Percentiles rank a stretch among this genome's conserved stretches.
Evolutionary conservation across 2,329 filamentous ascomycete genomes (phyloP).

Genomic region (Botrytis cinerea): DNA sequence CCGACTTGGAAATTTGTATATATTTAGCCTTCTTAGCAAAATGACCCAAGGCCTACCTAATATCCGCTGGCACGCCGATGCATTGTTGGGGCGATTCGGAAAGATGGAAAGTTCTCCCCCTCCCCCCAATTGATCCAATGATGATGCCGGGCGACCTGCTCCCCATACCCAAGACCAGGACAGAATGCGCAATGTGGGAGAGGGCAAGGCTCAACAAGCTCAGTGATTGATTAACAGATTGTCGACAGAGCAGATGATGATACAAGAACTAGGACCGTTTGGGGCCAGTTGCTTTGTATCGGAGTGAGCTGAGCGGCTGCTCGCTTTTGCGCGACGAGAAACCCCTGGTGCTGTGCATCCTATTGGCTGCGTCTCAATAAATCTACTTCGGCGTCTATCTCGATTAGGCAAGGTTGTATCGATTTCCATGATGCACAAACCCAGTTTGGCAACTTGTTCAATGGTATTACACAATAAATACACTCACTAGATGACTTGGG

Average conservation of each 20-base stretch:
- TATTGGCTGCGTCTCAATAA: constrained; percentile 36
- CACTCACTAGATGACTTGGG: neutral
- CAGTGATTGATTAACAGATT: neutral
- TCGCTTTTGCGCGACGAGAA: constrained; percentile 32
- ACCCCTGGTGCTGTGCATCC: constrained; percentile 33
- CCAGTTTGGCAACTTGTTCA: constrained; percentile 20
- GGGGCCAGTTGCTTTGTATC: constrained; percentile 3
- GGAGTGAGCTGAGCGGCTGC: constrained; percentile 36
- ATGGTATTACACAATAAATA: neutral
- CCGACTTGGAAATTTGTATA: neutral
- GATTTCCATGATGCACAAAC: constrained; percentile 27
- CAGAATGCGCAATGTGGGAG: neutral
- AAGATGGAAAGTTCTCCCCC: neutral
- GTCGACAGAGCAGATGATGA: neutral
- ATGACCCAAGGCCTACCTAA: neutral
- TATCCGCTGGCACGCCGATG: constrained; percentile 1
- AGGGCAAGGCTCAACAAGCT: neutral
- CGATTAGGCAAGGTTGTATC: constrained; percentile 39
- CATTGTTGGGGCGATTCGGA: constrained; percentile 2
- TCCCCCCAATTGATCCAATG: neutral
- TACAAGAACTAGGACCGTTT: neutral
- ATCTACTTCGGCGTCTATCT: constrained; percentile 40
- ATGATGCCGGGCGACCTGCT: neutral
- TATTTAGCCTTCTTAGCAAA: neutral
- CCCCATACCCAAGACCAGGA: neutral